These are phyloP conservation scores for sorghum (Sorghum bicolor) DNA, from an alignment of 176 grass and related monocot genomes.

Conservation along the genomic window DNA sequence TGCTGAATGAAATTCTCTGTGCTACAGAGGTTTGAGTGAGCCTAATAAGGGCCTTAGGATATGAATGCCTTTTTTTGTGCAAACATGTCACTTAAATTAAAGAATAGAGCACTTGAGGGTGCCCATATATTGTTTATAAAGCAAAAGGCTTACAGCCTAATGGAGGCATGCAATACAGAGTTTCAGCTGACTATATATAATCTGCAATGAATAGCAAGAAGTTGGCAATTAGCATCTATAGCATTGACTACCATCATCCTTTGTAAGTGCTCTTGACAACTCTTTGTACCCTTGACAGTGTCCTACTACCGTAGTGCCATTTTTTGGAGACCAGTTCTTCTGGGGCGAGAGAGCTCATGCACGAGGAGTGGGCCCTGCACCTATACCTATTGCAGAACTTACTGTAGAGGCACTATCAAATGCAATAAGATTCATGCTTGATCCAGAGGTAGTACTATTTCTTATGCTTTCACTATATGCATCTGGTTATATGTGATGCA, in stretches of 20 bases:
- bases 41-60: neutral
- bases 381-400: constrained; percentile 81
- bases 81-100: constrained; percentile 19
- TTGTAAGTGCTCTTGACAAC: constrained; percentile 4
- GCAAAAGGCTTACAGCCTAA: neutral
- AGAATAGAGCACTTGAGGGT: neutral
- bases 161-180: neutral
- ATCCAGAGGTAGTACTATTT: constrained; percentile 61
- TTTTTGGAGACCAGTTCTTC: constrained; percentile 97
- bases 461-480: neutral
- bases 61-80: neutral
- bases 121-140: constrained; percentile 5
- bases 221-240: neutral
- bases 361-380: constrained; percentile 74
- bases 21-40: constrained; percentile 1
- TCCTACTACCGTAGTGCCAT: constrained; percentile 83
- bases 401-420: constrained; percentile 64
- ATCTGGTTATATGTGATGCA: neutral
- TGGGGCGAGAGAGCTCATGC: constrained; percentile 87
- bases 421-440: constrained; percentile 91
- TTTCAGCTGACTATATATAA: neutral
- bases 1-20: neutral
- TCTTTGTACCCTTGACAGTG: constrained; percentile 53
- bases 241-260: neutral
- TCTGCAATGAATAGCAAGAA: neutral